Conservation (phyloP, 2,329 filamentous ascomycete species). For the Achaetomium macrosporum region DNA sequence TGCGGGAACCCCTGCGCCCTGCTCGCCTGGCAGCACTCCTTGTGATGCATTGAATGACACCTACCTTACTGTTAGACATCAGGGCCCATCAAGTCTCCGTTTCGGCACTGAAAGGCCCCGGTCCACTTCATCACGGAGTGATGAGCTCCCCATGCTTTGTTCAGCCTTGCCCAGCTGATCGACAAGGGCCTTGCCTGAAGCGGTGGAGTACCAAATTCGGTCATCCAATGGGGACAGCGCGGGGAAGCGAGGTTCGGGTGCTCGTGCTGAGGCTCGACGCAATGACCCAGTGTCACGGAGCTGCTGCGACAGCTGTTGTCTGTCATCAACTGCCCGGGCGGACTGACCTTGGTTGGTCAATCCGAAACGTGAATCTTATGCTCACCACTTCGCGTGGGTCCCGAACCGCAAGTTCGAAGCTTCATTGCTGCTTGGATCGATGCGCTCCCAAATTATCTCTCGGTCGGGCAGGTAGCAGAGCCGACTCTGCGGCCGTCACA, state of each 20-base stretch:
- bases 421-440: slow-evolving; percentile 14
- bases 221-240: slow-evolving; percentile 4
- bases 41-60: no score
- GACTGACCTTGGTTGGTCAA: slow-evolving; percentile 11
- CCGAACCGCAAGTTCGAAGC: slow-evolving; percentile 2
- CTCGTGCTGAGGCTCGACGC: slow-evolving; percentile 3
- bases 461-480: slow-evolving; percentile 23
- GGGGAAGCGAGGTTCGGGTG: slow-evolving; percentile 1
- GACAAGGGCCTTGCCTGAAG: slow-evolving; percentile 4
- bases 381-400: neutral
- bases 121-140: no score
- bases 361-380: slow-evolving; percentile 7
- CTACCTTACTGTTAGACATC: no score
- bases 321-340: slow-evolving; percentile 3
- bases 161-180: slow-evolving; percentile 3
- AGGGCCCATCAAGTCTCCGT: no score
- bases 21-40: no score
- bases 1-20: no score
- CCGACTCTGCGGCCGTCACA: slow-evolving; percentile 12
- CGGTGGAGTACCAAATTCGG: neutral
- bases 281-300: neutral
- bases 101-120: no score
- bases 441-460: slow-evolving; percentile 16
- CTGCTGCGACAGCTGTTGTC: neutral
- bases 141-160: neutral